Percentiles rank a stretch among this genome's conserved stretches.
Evolutionary conservation across 139 green algal genomes (phyloP).

Genomic region (Chlamydomonas asymmetrica): DNA sequence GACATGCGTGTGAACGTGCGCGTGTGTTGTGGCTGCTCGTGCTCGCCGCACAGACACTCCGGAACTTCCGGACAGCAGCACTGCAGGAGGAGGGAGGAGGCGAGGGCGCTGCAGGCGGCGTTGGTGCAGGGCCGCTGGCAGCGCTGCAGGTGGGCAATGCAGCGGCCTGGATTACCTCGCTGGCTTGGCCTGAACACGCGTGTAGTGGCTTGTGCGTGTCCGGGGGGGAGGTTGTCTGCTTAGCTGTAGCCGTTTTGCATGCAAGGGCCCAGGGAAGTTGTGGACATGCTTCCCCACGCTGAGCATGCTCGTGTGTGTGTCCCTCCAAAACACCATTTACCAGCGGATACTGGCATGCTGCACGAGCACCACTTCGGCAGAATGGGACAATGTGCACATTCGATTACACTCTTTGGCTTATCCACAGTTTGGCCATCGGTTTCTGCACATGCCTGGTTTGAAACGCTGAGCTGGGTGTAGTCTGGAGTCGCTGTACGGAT

Average conservation of each 20-base stretch:
- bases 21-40: not conserved
- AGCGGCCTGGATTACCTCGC: not conserved
- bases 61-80: slow-evolving; percentile 15
- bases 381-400: too few species aligned
- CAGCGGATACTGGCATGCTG: too few species aligned
- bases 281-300: too few species aligned
- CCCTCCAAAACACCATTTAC: too few species aligned
- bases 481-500: too few species aligned
- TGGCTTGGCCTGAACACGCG: slow-evolving; percentile 9
- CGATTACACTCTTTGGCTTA: too few species aligned
- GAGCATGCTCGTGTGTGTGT: too few species aligned
- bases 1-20: not conserved
- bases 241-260: not conserved
- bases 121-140: not conserved
- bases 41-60: slow-evolving; percentile 6
- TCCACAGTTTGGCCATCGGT: too few species aligned
- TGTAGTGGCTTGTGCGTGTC: slow-evolving; percentile 8
- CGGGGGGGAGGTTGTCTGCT: not conserved
- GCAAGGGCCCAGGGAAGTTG: not conserved
- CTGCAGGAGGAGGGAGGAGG: not conserved
- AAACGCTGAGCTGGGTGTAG: too few species aligned
- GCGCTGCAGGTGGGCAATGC: not conserved
- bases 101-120: not conserved
- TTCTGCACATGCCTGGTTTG: too few species aligned
- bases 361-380: too few species aligned